Percentiles rank a stretch among this genome's conserved stretches.
phyloP scores from a whole-genome alignment of 2,329 filamentous ascomycete species.

The Dactylellina parvicollis region DNA sequence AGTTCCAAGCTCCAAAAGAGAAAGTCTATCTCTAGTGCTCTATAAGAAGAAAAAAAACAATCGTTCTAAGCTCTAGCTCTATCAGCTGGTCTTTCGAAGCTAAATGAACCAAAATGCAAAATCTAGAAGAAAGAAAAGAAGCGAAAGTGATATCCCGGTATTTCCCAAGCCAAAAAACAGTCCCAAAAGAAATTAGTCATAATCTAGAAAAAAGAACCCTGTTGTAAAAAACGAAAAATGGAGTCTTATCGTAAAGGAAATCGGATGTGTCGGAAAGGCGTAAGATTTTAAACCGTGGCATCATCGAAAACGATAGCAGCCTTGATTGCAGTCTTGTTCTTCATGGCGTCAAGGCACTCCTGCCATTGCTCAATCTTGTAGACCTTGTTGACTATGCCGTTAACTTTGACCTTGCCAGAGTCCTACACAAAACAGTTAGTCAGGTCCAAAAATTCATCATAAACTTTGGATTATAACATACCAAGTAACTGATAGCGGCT shows the following conservation, averaged over 20 bases:
- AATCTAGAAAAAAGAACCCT: background rate
- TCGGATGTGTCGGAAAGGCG: too few species aligned
- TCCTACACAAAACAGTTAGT: conserved; percentile 62
- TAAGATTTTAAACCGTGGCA: conserved; percentile 25
- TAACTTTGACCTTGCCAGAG: conserved; percentile 70
- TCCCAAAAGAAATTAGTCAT: background rate
- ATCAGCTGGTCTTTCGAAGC: background rate
- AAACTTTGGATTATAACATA: conserved; percentile 61
- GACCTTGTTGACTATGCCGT: conserved; percentile 77
- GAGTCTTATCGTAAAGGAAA: too few species aligned
- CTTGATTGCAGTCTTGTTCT: conserved; percentile 78
- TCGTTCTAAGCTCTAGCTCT: too few species aligned
- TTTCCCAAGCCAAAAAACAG: background rate
- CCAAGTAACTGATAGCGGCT: conserved; percentile 67
- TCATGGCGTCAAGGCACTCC: conserved; percentile 75
- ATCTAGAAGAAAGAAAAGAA: background rate
- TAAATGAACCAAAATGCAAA: too few species aligned
- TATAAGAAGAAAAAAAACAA: too few species aligned
- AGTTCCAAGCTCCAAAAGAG: background rate
- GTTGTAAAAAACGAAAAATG: background rate
- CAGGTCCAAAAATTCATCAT: conserved; percentile 59
- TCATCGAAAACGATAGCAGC: conserved; percentile 77
- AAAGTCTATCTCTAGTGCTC: background rate
- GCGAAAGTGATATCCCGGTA: background rate
- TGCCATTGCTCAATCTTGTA: conserved; percentile 78